Conservation (phyloP, 257 asterid species). For the Nicotiana obtusifolia region DNA sequence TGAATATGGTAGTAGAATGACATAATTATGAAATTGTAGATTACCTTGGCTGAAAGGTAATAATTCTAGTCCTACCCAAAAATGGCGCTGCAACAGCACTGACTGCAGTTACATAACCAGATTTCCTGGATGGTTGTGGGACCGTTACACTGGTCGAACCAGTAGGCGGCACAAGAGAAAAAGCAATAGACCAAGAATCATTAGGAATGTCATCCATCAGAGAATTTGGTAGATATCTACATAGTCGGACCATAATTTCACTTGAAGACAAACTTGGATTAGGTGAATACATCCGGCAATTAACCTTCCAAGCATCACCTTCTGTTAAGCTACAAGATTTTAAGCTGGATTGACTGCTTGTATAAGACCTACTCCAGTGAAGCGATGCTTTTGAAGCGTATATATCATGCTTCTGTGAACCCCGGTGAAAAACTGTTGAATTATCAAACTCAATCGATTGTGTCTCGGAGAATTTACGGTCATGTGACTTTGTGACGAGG, state of each 20-base stretch:
- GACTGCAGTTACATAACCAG: constrained; percentile 78
- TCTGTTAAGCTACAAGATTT: constrained; percentile 34
- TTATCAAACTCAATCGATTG: constrained; percentile 19
- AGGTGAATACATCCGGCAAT: constrained; percentile 83
- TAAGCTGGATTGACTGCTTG: constrained; percentile 35
- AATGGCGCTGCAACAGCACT: constrained; percentile 81
- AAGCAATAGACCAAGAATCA: constrained; percentile 71
- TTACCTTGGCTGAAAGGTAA: constrained; percentile 91
- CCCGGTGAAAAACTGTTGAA: constrained; percentile 18
- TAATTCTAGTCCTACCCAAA: constrained; percentile 79
- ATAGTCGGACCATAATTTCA: constrained; percentile 60
- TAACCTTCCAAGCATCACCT: constrained; percentile 38
- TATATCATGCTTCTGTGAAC: constrained; percentile 16
- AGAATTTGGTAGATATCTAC: constrained; percentile 49
- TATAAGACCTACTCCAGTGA: constrained; percentile 17
- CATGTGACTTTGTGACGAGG: constrained; percentile 12
- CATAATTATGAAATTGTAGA: constrained; percentile 12
- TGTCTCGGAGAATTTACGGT: constrained; percentile 5
- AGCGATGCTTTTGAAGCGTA: constrained; percentile 11
- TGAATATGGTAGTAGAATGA: neutral
- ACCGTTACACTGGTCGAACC: constrained; percentile 76
- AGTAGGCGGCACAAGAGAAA: constrained; percentile 85
- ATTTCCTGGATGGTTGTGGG: constrained; percentile 62
- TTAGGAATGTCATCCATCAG: constrained; percentile 38
- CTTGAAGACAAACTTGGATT: constrained; percentile 58